Base-by-base conservation (phyloP, 2,329 filamentous ascomycete species). In the Dothideomycetes sp. region DNA sequence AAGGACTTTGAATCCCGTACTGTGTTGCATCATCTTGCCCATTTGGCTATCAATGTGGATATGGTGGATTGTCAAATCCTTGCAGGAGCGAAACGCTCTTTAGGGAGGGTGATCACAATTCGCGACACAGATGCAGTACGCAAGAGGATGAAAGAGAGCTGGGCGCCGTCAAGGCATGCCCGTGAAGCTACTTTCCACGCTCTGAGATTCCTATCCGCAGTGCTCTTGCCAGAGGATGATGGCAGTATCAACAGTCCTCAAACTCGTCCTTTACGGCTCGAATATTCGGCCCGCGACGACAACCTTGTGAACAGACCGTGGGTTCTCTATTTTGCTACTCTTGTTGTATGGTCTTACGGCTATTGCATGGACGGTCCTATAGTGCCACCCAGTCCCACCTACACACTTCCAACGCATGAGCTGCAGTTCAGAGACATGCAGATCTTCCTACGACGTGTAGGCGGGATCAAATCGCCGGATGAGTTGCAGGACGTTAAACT, bases 31-130 rank as follows among this genome's bases (percentile, higher is more conserved):
- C 86, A 94, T 53, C 69, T 98, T 10, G 91, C 91, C 0, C 91
- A 96, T 60, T 95, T 98, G 85, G 86, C 87, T 3, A 94, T 94
- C 74, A 87, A 96, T 56, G 87, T 94, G 17, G 89, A 96, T 56
- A 86, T 96, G 40, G 84, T 94, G n/a, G 89, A 96, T 59, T 89
- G 87, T 54, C 89, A 96, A 62, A 93, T 96, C 49, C 95, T 91
- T 59, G 91, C 89, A 4, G 80, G 88, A 7, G 86, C 89, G 1
- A 84, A 81, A 51, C 74, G 88, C 20, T 72, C 95, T 2, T 75
- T 96, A 4, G 89, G 91, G 16, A 79, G 89, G 33, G 80, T 81
- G 1, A 93, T 96, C 46, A 87, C 84, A 1, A 70, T 77, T 2
- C 78, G 84, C 47, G 91, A 96, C 61, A 80, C 91, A 43, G 79